Evolutionary conservation across 768 basidiomycete species (phyloP).

Genomic region (Boletus eberwhitei): DNA sequence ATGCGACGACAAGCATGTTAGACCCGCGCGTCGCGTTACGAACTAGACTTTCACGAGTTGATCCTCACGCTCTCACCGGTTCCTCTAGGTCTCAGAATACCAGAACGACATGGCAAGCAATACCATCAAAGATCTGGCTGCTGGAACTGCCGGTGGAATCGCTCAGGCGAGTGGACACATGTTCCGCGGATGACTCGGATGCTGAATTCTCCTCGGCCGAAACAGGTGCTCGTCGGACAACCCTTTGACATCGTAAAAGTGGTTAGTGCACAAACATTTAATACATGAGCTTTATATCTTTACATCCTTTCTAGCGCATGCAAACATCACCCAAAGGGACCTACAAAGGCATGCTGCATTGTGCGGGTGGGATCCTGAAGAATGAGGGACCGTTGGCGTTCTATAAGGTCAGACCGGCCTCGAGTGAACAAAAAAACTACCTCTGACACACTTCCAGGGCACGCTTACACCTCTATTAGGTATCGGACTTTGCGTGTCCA

Average conservation of each 20-base stretch:
- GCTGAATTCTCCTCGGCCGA: constrained; percentile 10
- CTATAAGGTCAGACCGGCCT: constrained; percentile 67
- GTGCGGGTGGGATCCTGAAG: constrained; percentile 85
- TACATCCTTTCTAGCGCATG: constrained; percentile 63
- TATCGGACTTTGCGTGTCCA: constrained; percentile 92
- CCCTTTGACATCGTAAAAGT: constrained; percentile 98
- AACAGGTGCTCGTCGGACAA: constrained; percentile 82
- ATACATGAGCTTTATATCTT: constrained; percentile 7
- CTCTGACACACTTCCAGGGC: constrained; percentile 49
- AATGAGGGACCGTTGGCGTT: constrained; percentile 92
- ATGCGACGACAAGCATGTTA: constrained; percentile 5
- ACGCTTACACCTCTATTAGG: constrained; percentile 87
- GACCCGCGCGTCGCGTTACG: constrained; percentile 1
- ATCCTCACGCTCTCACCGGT: background rate
- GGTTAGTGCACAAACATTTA: constrained; percentile 45
- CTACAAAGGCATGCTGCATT: constrained; percentile 83
- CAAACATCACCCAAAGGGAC: constrained; percentile 92
- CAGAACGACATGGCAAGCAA: constrained; percentile 36
- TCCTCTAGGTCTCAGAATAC: constrained; percentile 3
- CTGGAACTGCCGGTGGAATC: constrained; percentile 89
- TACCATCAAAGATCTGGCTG: constrained; percentile 82
- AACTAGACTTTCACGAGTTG: background rate
- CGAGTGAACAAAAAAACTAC: background rate
- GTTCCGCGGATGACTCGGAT: background rate
- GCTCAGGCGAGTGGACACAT: constrained; percentile 57